Evolutionary conservation across 164 flowering plant species (phyloP), one percentile per base, ranked within the genome.

Genomic region (Macadamia integrifolia): DNA sequence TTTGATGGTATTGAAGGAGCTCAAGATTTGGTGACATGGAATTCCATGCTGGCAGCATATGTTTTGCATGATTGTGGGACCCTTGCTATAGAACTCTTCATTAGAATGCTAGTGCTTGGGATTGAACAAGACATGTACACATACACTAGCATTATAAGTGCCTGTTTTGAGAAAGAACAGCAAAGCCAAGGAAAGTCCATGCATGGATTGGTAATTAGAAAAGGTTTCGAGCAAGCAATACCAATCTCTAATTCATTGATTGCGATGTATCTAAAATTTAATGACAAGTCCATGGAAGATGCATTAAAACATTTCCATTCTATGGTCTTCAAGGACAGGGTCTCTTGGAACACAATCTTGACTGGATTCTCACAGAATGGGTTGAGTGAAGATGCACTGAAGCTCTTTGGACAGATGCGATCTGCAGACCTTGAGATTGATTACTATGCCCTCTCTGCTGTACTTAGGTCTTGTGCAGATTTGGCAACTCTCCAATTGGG

Each of bases 291-390:
- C 44, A 76, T 86, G 87, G 84, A 77, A 49, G 87, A 88, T 70
- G 95, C 95, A 8, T 2, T 86, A 28, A 72, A 60, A 9, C 58
- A 78, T 49, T 92, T 90, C 68, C 64, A 78, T 6, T 73, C 64
- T 46, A 78, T 89, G 85, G 85, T 82, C 17, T 35, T 48, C 43
- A 88, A 80, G 71, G 98, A 93, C 72, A 78, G 64, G 58, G 88
- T 89, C 17, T 84, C 98, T 28, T 91, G 98, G 96, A 93, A 89
- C 66, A 85, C 97, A 35, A 80, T 93, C 52, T 66, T 93, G 65
- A 86, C 92, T 3, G 98, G 93, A 32, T 83, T 81, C 62, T 86
- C 93, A 28, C 93, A 93, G 64, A 73, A 69, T 61, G 88, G 86
- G n/a, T 74, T 75, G 55, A 82, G 83, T 73, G 93, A 91, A 76